A percentile compares a stretch with the other conserved stretches of the same genome.
Conservation (phyloP, 352 stramenopile species). For the Globisporangium abappressorium region DNA sequence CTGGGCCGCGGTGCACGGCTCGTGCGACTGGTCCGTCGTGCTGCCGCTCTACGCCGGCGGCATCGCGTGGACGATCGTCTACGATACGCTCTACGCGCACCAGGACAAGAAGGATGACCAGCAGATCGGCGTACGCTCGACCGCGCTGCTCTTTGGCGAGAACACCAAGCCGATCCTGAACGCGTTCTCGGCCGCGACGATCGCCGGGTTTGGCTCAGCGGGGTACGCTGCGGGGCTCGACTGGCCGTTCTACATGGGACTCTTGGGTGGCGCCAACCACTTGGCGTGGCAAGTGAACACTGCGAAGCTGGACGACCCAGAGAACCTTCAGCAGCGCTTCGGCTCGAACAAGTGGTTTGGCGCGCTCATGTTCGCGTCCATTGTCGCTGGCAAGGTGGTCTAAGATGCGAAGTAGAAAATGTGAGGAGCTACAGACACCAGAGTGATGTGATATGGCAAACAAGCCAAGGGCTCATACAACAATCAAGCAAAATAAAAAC, state of each 20-base stretch:
- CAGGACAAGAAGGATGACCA: conserved; percentile 98
- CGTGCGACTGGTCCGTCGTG: conserved; percentile 83
- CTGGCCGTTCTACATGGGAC: conserved; percentile 89
- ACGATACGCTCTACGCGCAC: conserved; percentile 99
- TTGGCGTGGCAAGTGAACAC: conserved; percentile 97
- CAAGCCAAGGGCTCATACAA: no score
- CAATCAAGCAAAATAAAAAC: neutral
- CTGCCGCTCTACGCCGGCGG: conserved; percentile 93
- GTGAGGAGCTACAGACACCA: neutral
- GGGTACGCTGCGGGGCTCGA: conserved; percentile 81
- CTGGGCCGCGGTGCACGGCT: conserved; percentile 86
- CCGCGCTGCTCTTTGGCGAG: conserved; percentile 94
- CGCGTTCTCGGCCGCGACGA: conserved; percentile 66
- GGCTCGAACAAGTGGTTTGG: conserved; percentile 92
- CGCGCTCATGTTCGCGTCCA: conserved; percentile 77
- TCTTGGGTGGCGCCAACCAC: conserved; percentile 86
- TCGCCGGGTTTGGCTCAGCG: conserved; percentile 61
- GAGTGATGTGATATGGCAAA: neutral
- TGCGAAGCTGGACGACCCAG: conserved; percentile 91
- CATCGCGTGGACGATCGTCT: conserved; percentile 98
- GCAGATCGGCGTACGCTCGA: conserved; percentile 95
- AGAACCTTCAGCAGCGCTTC: conserved; percentile 94
- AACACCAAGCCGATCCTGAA: conserved; percentile 93
- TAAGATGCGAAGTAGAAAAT: conserved; percentile 19
- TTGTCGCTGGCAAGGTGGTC: conserved; percentile 73